phyloP scores from a whole-genome alignment of 768 basidiomycete genomes.

The Lactarius hatsudake region DNA sequence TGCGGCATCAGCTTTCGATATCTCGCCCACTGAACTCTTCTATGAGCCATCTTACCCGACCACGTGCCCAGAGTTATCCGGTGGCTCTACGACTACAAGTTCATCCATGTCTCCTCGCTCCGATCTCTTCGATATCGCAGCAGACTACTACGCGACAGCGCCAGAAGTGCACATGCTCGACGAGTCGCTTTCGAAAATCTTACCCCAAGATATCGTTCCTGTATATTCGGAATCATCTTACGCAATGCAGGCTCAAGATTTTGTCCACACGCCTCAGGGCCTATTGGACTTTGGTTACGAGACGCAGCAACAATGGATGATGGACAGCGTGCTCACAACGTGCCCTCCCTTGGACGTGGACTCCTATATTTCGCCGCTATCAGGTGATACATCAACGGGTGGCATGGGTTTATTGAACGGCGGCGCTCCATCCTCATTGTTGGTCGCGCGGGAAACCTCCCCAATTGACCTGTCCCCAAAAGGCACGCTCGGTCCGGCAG shows the following conservation, averaged over 20 bases:
- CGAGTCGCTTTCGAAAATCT: constrained; percentile 26
- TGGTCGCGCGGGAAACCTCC: constrained; percentile 15
- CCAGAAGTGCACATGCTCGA: constrained; percentile 23
- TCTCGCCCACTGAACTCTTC: constrained; percentile 19
- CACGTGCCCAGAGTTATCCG: constrained; percentile 22
- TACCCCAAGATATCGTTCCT: constrained; percentile 23
- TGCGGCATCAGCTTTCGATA: constrained; percentile 19
- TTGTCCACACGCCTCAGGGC: constrained; percentile 10
- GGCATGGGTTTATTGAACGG: constrained; percentile 7
- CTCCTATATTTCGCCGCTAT: constrained; percentile 11
- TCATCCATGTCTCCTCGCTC: constrained; percentile 29
- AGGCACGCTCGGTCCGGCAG: constrained; percentile 20
- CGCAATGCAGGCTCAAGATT: constrained; percentile 18
- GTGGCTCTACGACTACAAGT: constrained; percentile 18
- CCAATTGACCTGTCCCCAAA: constrained; percentile 14
- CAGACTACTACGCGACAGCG: constrained; percentile 19
- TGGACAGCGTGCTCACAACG: constrained; percentile 15
- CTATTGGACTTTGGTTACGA: constrained; percentile 23
- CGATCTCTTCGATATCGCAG: constrained; percentile 25
- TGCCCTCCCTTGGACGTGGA: constrained; percentile 22
- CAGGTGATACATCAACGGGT: constrained; percentile 9
- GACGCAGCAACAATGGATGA: constrained; percentile 18
- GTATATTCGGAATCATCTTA: constrained; percentile 18
- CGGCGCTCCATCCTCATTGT: constrained; percentile 10
- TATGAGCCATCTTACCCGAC: constrained; percentile 15